phyloP scores from a whole-genome alignment of 495 filamentous ascomycete genomes.

The Penicillium simplicissimum region DNA sequence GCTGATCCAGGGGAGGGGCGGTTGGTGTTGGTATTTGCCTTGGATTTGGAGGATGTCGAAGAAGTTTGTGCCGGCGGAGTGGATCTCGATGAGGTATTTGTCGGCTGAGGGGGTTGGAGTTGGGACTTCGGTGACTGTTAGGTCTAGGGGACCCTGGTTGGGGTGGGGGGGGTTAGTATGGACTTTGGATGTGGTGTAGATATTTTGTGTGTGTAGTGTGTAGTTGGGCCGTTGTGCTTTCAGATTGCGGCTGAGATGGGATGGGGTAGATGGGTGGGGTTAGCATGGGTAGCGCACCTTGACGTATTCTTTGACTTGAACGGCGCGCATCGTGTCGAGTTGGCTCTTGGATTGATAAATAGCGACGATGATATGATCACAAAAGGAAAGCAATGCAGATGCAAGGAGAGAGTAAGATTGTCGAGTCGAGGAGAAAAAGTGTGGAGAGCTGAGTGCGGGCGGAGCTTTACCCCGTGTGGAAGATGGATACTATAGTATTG shows the following conservation, averaged over 20 bases:
- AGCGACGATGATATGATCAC: not conserved
- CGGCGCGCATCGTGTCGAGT: slow-evolving; percentile 68
- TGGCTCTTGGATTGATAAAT: not conserved
- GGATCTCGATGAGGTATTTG: slow-evolving; percentile 87
- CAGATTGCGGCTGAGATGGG: not conserved
- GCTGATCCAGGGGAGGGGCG: slow-evolving; percentile 79
- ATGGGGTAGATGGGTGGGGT: not conserved
- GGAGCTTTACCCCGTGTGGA: slow-evolving; percentile 21
- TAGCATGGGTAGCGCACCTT: slow-evolving; percentile 55
- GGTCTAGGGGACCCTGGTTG: slow-evolving; percentile 76
- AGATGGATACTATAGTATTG: too few relatives aligned
- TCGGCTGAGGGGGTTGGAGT: slow-evolving; percentile 65
- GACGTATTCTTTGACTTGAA: slow-evolving; percentile 82
- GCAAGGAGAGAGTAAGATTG: not conserved
- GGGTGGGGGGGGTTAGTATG: not conserved
- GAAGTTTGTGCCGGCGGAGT: slow-evolving; percentile 90
- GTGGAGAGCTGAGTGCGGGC: not conserved
- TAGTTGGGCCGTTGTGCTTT: not conserved
- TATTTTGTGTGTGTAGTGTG: not conserved
- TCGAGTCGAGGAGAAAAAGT: not conserved
- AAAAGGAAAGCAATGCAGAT: not conserved
- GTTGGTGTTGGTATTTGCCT: slow-evolving; percentile 73
- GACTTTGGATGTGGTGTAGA: not conserved
- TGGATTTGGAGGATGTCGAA: slow-evolving; percentile 91
- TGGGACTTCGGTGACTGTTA: slow-evolving; percentile 70